Percentiles rank a stretch among this genome's conserved stretches.
These are phyloP conservation scores for Fusarium chlamydosporum DNA, from an alignment of 2,329 filamentous ascomycete genomes.

Conservation along the genomic window DNA sequence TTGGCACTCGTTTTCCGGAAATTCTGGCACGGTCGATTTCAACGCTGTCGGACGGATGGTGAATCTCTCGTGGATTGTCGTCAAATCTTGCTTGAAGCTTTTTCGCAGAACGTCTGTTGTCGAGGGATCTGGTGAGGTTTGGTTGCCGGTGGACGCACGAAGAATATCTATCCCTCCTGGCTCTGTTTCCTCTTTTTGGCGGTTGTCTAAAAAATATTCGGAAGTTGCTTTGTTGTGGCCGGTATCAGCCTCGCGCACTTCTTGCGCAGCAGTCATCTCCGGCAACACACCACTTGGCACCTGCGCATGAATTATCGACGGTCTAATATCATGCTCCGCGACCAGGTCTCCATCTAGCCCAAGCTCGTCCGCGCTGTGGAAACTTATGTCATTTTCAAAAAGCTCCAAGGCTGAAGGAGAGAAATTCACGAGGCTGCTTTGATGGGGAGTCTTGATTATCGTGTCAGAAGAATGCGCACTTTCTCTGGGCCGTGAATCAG, in stretches of 20 bases:
- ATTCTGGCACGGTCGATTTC: constrained; percentile 9
- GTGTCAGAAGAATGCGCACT: constrained; percentile 56
- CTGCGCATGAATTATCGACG: background rate
- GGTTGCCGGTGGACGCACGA: constrained; percentile 22
- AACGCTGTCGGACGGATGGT: constrained; percentile 12
- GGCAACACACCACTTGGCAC: background rate
- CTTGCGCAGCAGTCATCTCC: constrained; percentile 15
- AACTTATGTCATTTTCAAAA: constrained; percentile 53
- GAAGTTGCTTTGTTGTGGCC: constrained; percentile 3
- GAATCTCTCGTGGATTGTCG: constrained; percentile 25
- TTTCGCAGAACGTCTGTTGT: background rate
- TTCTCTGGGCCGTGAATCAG: constrained; percentile 5
- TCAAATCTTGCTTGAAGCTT: constrained; percentile 36
- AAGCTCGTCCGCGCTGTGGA: constrained; percentile 41
- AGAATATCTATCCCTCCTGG: constrained; percentile 28
- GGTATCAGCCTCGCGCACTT: constrained; percentile 4
- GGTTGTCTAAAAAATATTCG: constrained; percentile 58
- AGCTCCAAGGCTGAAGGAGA: constrained; percentile 52
- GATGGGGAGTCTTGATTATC: constrained; percentile 55
- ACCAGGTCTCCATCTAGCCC: background rate
- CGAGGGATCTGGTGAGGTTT: constrained; percentile 14
- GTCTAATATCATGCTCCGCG: background rate
- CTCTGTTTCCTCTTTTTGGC: constrained; percentile 29
- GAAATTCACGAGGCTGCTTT: constrained; percentile 44
- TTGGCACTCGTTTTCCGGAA: constrained; percentile 25